These are phyloP conservation scores for Penstemon barbatus DNA, from an alignment of 257 asterid genomes.

Conservation along the genomic window DNA sequence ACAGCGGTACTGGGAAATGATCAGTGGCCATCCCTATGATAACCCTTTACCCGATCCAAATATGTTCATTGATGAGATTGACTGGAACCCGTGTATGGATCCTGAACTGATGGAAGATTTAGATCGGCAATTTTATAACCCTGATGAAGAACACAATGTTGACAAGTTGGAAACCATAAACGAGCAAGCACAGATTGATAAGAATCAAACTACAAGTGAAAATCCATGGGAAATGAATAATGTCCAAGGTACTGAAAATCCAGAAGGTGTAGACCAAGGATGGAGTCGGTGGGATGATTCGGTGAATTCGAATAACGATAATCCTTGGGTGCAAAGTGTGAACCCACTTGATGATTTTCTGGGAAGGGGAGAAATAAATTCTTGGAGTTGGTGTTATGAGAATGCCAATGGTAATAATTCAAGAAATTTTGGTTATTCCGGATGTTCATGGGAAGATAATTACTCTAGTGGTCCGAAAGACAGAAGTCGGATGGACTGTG, in stretches of 20 bases:
- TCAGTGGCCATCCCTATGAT: conserved; percentile 53
- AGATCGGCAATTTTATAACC: conserved; percentile 58
- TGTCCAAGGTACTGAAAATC: conserved; percentile 15
- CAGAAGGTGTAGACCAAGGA: conserved; percentile 34
- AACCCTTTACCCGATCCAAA: conserved; percentile 65
- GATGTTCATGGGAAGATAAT: conserved; percentile 33
- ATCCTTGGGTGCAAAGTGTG: conserved; percentile 67
- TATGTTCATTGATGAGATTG: conserved; percentile 61
- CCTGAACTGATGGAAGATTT: conserved; percentile 66
- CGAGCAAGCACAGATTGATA: conserved; percentile 31
- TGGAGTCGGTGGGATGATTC: conserved; percentile 52
- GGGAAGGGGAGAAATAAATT: no score
- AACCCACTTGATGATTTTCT: conserved; percentile 35
- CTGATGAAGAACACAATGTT: conserved; percentile 43
- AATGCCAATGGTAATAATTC: no score
- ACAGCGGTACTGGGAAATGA: conserved; percentile 63
- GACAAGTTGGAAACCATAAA: conserved; percentile 30
- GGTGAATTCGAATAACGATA: conserved; percentile 31
- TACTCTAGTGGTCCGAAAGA: no score
- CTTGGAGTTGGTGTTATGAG: conserved; percentile 23
- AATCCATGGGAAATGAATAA: conserved; percentile 64
- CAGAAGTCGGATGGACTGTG: background rate
- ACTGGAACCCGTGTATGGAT: conserved; percentile 75
- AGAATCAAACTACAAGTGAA: background rate
- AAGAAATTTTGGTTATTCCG: conserved; percentile 29